Percentiles rank a stretch among this genome's conserved stretches.
Evolutionary conservation across 1,139 yeast genomes (phyloP).

Genomic region (Lodderomyces jiufengensis): DNA sequence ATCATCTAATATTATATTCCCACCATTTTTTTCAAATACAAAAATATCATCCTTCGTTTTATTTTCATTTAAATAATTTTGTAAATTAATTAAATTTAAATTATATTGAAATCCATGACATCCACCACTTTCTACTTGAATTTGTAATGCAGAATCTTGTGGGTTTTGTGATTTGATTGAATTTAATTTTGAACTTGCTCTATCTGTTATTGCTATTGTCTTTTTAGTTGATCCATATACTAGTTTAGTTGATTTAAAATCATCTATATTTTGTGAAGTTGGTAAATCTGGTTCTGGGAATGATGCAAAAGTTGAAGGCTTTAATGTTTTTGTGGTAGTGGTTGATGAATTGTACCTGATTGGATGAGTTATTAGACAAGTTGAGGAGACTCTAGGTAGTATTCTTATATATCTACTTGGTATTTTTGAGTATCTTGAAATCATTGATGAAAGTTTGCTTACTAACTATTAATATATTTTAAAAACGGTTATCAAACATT

Average conservation of each 20-base stretch:
- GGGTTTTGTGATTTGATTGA: slow-evolving; percentile 58
- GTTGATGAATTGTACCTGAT: slow-evolving; percentile 7
- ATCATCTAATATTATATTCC: slow-evolving; percentile 73
- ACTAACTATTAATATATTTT: no score
- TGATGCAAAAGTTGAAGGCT: slow-evolving; percentile 25
- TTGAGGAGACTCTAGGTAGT: neutral
- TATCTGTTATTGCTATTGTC: slow-evolving; percentile 36
- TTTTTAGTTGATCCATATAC: slow-evolving; percentile 35
- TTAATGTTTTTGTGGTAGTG: slow-evolving; percentile 19
- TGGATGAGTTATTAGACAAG: neutral
- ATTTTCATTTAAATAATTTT: slow-evolving; percentile 36
- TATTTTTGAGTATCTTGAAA: neutral
- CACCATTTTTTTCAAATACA: slow-evolving; percentile 62
- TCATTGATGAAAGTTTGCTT: no score
- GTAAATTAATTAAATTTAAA: slow-evolving; percentile 54
- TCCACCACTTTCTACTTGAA: slow-evolving; percentile 95
- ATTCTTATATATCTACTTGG: neutral
- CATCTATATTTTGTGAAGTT: slow-evolving; percentile 19
- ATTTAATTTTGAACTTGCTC: slow-evolving; percentile 50
- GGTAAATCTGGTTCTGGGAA: slow-evolving; percentile 18
- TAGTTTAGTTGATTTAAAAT: slow-evolving; percentile 29
- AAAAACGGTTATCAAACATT: no score
- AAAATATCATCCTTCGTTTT: slow-evolving; percentile 43
- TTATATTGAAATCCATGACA: slow-evolving; percentile 97
- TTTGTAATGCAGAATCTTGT: slow-evolving; percentile 56